Base-by-base conservation (phyloP, 2,329 filamentous ascomycete genomes). In the Albifimbria verrucaria region DNA sequence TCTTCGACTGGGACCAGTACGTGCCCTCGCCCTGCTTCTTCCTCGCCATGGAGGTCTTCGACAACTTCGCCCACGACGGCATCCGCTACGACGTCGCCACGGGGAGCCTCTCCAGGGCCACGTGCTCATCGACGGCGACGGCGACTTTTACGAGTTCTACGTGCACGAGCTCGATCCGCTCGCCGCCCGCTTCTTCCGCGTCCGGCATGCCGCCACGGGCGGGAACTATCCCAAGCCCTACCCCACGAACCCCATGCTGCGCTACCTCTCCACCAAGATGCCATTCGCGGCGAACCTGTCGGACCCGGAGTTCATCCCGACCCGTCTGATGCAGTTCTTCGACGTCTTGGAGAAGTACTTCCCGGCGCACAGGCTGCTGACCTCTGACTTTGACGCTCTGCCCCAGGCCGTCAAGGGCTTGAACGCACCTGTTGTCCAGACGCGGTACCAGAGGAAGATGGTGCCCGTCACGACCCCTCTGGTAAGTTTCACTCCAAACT, bases 21-120 rank as follows among this genome's bases (percentile, higher is more conserved):
- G 90, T 97, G n/a, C 88, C 91, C 9, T 89, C 88, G 3, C 94
- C 93, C 0, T 97, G 94, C 76, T 99, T 96, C 79, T 97, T 99
- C 78, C 83, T 99, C 42, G 94, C 93, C 44, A 88, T 99, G 72
- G 94, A 99, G 73, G 94, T 99, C 59, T 96, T 97, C 66, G 94
- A 99, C 77, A 99, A 99, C 74, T 97, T 99, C 68, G 87, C 91
- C 32, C 95, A 99, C 75, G 94, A 99, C 74, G 83, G 87, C 54
- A 85, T 99, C 57, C 92, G 95, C 58, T 99, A 97, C 75, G 88
- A 97, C 72, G 79, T 88, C 11, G 72, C 79, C 55, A 95, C 92
- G 89, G 91, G 68, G 77, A 88, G 59, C 89, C 93, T 0, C 81
- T 96, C 51, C 95, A 99, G 74, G 92, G 91, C 48, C 87, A 87